Base-by-base conservation (phyloP, 2,329 filamentous ascomycete genomes). In the Neofusicoccum sp. region DNA sequence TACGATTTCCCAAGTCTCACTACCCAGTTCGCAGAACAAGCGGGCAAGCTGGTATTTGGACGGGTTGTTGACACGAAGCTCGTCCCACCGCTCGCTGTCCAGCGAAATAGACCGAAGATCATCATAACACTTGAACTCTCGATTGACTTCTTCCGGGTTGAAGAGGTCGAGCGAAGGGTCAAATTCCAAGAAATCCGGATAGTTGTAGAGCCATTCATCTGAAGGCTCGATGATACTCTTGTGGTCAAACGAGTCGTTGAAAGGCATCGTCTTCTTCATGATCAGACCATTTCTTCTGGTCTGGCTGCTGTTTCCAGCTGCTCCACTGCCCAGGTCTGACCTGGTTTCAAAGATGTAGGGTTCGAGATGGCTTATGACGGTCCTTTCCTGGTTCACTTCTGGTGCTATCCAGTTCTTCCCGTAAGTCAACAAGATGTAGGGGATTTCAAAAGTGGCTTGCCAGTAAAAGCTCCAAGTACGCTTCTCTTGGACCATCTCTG, bases 191-290 rank as follows among this genome's bases (percentile, higher is more conserved):
- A 62, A 62, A 9, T 60, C 61, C 6, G 61, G 61, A 24, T 62
- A 49, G 28, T 58, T 34, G 16, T 63, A 59, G 3, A 63, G 34
- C 62, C 62, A 63, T 12, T 62, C 54, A 34, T 63, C 62, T 1
- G 45, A 41, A 11, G 61, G 16, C 7, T 62, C 62, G 53, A 63
- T n/a, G 2, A 62, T 59, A 33, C 54, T 60, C 14, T 49, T 41
- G 28, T 63, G 60, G 28, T 62, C 62, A 28, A 60, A 47, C 20
- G 61, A 43, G 4, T 59, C 34, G 26, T 49, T 48, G 28, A 59
- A 47, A 1, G 61, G 61, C 24, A 61, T 40, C 2, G 48, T 47
- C 31, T 62, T 54, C 14, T 54, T 54, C 49, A 54, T 54, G 34
- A 54, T 14, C 3, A 41, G 14, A 9, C 49, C 49, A 20, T 54